Percentiles rank a stretch among this genome's conserved stretches.
phyloP scores from a whole-genome alignment of 179 eudicot genomes.

The Silene coronaria region DNA sequence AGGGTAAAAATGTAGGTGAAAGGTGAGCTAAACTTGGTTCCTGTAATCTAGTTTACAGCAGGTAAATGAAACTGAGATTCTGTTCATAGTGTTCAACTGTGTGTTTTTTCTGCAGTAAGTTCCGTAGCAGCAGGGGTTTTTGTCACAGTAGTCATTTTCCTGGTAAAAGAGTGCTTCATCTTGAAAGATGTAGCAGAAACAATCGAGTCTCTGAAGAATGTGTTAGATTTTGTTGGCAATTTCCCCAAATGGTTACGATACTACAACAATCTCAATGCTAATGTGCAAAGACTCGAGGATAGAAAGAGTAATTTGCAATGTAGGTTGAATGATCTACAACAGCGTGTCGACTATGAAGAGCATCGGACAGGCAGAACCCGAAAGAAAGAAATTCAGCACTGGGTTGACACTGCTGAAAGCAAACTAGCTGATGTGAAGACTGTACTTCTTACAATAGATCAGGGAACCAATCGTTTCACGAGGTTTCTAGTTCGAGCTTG shows the following conservation, averaged over 20 bases:
- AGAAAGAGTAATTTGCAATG: constrained; percentile 2
- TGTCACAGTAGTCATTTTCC: constrained; percentile 3
- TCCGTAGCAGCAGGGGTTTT: neutral
- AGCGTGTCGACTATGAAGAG: constrained; percentile 12
- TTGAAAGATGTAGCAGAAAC: constrained; percentile 2
- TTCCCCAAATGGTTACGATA: constrained; percentile 19
- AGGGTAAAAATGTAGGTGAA: neutral
- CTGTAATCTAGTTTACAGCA: neutral
- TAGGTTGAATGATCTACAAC: constrained; percentile 4
- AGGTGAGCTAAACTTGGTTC: neutral
- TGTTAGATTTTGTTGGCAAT: constrained; percentile 11
- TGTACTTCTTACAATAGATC: neutral
- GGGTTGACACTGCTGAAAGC: constrained; percentile 15
- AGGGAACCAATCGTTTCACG: constrained; percentile 3
- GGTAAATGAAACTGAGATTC: neutral
- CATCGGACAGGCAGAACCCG: neutral
- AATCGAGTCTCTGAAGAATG: constrained; percentile 3
- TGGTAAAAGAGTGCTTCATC: constrained; percentile 10
- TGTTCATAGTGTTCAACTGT: neutral
- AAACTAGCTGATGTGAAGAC: constrained; percentile 9
- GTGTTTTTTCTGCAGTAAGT: constrained; percentile 20
- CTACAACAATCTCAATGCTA: constrained; percentile 19
- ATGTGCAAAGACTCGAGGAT: neutral
- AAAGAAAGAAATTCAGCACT: constrained; percentile 24
- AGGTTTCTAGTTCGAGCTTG: constrained; percentile 14